A percentile compares a stretch with the other conserved stretches of the same genome.
Evolutionary conservation across 495 filamentous ascomycete species (phyloP).

Genomic region (Halenospora varia): DNA sequence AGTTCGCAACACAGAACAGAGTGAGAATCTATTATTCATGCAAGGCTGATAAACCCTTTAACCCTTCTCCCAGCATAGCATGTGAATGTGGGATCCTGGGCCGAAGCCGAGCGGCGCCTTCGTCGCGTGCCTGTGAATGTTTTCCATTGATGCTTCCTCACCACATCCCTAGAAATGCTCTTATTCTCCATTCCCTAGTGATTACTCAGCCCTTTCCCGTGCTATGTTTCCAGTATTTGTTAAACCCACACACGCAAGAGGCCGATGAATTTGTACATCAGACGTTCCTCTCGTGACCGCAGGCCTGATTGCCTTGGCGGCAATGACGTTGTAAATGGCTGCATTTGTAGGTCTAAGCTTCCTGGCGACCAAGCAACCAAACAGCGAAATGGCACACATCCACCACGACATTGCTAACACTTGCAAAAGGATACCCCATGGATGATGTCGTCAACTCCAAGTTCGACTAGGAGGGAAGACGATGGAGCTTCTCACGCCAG

Average conservation of each 20-base stretch:
- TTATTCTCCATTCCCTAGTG: neutral
- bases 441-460: constrained; percentile 26
- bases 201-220: neutral
- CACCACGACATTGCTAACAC: constrained; percentile 6
- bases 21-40: neutral
- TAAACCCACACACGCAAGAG: neutral
- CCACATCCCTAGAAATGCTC: neutral
- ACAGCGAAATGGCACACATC: neutral
- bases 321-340: constrained; percentile 26
- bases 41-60: neutral
- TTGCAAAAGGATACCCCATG: constrained; percentile 26
- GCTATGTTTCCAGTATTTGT: neutral
- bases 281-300: neutral
- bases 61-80: neutral
- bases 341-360: constrained; percentile 13
- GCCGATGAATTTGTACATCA: neutral
- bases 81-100: neutral
- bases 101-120: neutral
- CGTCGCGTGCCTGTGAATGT: neutral
- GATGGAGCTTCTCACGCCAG: constrained; percentile 17
- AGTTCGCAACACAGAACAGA: too few species aligned
- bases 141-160: neutral
- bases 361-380: neutral
- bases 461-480: constrained; percentile 16
- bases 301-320: constrained; percentile 11